These are phyloP conservation scores for Pestalotiopsis sp. DNA, from an alignment of 2,329 filamentous ascomycete genomes.

Conservation along the genomic window DNA sequence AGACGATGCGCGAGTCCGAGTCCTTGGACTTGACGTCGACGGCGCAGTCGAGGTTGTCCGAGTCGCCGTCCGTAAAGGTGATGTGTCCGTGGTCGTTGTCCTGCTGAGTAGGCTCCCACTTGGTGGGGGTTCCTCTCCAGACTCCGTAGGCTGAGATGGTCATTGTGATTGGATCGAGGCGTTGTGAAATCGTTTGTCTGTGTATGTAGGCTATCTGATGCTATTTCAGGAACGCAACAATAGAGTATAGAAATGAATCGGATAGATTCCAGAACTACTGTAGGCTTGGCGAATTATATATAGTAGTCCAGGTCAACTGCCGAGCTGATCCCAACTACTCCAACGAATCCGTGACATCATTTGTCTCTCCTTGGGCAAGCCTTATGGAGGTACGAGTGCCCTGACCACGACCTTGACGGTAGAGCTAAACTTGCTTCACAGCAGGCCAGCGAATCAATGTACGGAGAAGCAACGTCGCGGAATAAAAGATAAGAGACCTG, in stretches of 20 bases:
- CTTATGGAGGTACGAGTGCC: neutral
- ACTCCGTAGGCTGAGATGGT: conserved; percentile 10
- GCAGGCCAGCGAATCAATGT: neutral
- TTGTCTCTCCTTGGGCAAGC: neutral
- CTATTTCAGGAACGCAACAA: neutral
- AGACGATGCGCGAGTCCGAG: conserved; percentile 41
- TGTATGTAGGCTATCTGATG: neutral
- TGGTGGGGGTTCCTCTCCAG: conserved; percentile 10
- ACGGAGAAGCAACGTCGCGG: neutral
- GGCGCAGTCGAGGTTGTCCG: conserved; percentile 15
- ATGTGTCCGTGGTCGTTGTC: conserved; percentile 13
- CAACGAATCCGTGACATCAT: neutral
- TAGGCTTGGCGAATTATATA: neutral
- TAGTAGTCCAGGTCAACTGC: neutral
- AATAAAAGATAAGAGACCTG: neutral
- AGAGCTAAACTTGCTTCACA: neutral
- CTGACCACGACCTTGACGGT: neutral
- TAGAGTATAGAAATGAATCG: neutral
- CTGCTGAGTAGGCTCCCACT: conserved; percentile 12
- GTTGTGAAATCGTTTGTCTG: too few species aligned
- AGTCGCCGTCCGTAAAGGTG: conserved; percentile 9
- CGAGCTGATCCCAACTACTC: neutral
- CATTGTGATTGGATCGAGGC: neutral
- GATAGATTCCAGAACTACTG: neutral
- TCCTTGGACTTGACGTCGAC: conserved; percentile 27